Evolutionary conservation across 345 rosid species (phyloP), one percentile per base, ranked within the genome.

Genomic region (Barbarea vulgaris): DNA sequence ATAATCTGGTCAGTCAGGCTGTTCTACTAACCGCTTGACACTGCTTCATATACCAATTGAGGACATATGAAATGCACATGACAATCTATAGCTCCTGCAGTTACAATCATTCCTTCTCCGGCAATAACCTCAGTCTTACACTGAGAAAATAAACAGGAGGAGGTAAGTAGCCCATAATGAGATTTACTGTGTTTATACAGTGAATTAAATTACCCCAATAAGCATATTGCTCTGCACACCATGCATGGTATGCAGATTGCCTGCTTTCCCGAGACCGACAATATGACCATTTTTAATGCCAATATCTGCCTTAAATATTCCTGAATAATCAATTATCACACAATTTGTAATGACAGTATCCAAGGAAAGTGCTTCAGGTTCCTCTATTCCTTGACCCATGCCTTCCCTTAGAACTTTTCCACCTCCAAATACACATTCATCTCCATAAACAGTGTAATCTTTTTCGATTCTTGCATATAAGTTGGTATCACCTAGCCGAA

Each of bases 31-130:
- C 99, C 99, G 57, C 99, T 95, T 80, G 99, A 89, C 71, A 92
- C 90, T 59, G 99, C 99, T 76, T 95, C 97, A 69, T 87, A 81
- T 10, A 84, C 92, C 73, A 88, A 78, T 70, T 95, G 99, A 63
- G 99, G 99, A 83, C 99, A 95, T 75, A 90, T 90, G 86, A 92
- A 95, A 82, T 95, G 99, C 48, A 95, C 99, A 47, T 95, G 99
- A 77, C 96, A 88, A 79, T 92, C 99, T 73, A 95, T 95, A 27
- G 92, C 97, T 54, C 96, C 97, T 28, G 99, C 99, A 50, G 99
- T 95, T 76, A 90, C 63, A 69, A 95, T 90, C 87, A 84, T 83
- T 69, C 95, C 91, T 86, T 95, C 99, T 78, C 97, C 97, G 41
- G 96, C 93, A 73, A 95, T 90, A 80, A 87, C 97, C 86, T 95